Base-by-base conservation (phyloP, 2,329 filamentous ascomycete species). In the Alternaria sp. region DNA sequence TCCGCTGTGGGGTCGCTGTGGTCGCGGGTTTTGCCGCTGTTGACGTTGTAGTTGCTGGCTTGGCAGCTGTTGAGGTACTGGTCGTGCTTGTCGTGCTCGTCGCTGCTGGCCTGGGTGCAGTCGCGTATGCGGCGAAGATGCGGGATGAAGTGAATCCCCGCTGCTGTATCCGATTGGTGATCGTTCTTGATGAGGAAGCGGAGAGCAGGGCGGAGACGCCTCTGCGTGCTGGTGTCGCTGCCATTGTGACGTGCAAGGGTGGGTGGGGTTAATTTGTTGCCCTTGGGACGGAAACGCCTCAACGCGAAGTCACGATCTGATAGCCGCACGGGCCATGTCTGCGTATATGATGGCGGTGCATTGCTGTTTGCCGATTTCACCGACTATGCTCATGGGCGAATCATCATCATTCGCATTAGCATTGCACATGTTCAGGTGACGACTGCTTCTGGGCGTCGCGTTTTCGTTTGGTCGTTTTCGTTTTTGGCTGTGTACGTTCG, bases 121-220 rank as follows among this genome's bases (percentile, higher is more conserved):
- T 72, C 40, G 67, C 64, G 62, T 72, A 76, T 56, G 76, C 75
- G 54, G 70, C 66, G 61, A 57, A 54, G 56, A 65, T 61, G 40
- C 68, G 60, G 25, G 74, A 69, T 0, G 69, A 65, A 11, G 73
- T 62, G 58, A 78, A 73, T 54, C 19, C 64, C 28, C 75, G 74
- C 7, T 62, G 57, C 9, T 64, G 43, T 57, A 59, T 68, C 57
- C 71, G 62, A 26, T 65, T 64, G 6, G 68, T 59, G 11, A 69
- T 45, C 25, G 60, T 30, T 69, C 68, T 62, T 9, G 70, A 69
- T 40, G 68, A 61, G 2, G 69, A 66, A 19, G 62, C 56, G 23
- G 59, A 62, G 19, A 75, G 26, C 10, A 76, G 52, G 26, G 66
- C 61, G 6, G 71, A 65, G 40, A 77, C 59, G 17, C 69, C 66